Evolutionary conservation across 495 filamentous ascomycete genomes (phyloP), one percentile per base, ranked within the genome.

Genomic region (Tuber umbilicatum): DNA sequence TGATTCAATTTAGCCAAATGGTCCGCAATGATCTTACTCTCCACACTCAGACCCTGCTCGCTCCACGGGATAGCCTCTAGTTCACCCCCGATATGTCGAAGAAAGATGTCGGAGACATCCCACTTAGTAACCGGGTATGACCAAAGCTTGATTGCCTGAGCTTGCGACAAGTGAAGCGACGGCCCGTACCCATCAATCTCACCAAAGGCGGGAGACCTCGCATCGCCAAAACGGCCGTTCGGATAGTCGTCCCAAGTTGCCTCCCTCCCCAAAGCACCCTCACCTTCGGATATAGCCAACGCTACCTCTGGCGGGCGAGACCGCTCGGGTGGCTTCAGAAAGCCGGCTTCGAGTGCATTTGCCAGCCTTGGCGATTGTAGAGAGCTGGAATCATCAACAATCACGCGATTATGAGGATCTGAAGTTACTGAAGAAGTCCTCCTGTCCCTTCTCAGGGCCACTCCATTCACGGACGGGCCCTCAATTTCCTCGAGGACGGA

Each of bases 231-330:
- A 68, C 95, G 89, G 39, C 95, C 96, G 86, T 99, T 99, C 72
- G 96, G 95, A 85, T 91, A 99, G 84, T 99, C 95, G 82, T 99
- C 95, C 95, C 95, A 99, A 9, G 95, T 98, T 37, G 96, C 96
- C 85, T 97, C 96, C 75, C 96, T 87, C 43, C 94, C 95, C 19
- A 97, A 87, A n/a, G 91, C 86, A 55, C 94, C 94, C 77, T 94
- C 89, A 5, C 94, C 94, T 85, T 97, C 93, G 0, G 94, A 96
- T 72, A 97, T 97, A 31, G 93, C 92, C 27, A 97, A 88, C 6
- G 93, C 79, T 72, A 81, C 39, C 71, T 79, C 76, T 9, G 80
- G 72, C n/a, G 69, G 80, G 9, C 73, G 76, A 14, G 76, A 73
- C 69, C 78, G 79, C 68, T 81, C 75, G 10, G 76, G 73, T 10